Percentiles rank a stretch among this genome's conserved stretches.
Conservation (phyloP, 768 basidiomycete species). For the Suillus clintonianus region DNA sequence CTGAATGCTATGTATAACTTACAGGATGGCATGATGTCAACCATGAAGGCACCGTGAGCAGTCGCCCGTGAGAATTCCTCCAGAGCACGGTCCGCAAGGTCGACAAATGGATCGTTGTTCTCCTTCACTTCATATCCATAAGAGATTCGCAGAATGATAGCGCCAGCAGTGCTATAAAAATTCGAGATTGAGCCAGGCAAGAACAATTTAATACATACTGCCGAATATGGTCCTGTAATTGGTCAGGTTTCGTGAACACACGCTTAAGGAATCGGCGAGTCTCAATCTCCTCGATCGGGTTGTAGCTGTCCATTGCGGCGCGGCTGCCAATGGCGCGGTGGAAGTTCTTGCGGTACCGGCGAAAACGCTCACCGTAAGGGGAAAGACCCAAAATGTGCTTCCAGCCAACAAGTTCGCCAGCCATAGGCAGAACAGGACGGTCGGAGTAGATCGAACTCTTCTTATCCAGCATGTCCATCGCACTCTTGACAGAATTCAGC, state of each 20-base stretch:
- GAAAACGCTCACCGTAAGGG: conserved; percentile 42
- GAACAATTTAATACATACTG: no score
- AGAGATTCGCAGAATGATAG: conserved; percentile 53
- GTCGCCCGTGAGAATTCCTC: conserved; percentile 53
- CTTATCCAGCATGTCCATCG: conserved; percentile 63
- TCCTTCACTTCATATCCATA: conserved; percentile 60
- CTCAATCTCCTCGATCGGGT: conserved; percentile 39
- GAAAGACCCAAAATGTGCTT: conserved; percentile 35
- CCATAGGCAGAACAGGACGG: conserved; percentile 50
- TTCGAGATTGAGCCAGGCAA: no score
- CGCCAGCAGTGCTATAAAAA: conserved; percentile 45
- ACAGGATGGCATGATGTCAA: conserved; percentile 51
- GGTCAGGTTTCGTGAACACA: conserved; percentile 36
- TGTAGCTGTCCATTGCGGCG: conserved; percentile 34
- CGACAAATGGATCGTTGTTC: conserved; percentile 48
- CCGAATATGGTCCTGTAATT: conserved; percentile 41
- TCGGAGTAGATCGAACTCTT: conserved; percentile 68
- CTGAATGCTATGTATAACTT: conserved; percentile 2
- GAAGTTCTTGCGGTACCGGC: conserved; percentile 43
- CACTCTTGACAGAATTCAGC: conserved; percentile 50
- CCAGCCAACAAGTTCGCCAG: conserved; percentile 34
- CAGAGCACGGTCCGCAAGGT: conserved; percentile 50
- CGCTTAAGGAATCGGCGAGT: conserved; percentile 44
- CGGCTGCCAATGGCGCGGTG: conserved; percentile 43
- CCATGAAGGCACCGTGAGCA: conserved; percentile 48